These are phyloP conservation scores for Penicillium bialowiezense DNA, from an alignment of 495 filamentous ascomycete genomes.

Conservation along the genomic window DNA sequence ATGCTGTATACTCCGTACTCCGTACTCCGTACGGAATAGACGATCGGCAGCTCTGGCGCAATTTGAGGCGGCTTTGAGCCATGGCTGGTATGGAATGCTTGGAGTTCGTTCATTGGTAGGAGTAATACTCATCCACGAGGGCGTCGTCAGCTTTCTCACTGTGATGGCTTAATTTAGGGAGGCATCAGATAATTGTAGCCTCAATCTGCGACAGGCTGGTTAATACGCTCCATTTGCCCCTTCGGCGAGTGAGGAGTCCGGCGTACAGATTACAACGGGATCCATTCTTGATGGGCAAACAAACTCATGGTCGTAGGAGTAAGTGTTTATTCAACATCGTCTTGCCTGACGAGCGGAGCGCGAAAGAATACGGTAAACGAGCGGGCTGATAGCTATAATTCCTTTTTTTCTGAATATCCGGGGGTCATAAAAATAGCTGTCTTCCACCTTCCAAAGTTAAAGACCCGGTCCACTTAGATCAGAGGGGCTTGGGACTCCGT, in stretches of 20 bases:
- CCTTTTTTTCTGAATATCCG: background rate
- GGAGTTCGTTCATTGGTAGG: background rate
- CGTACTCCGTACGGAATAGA: background rate
- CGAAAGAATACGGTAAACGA: background rate
- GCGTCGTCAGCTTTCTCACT: constrained; percentile 4
- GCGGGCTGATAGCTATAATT: background rate
- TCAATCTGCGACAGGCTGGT: background rate
- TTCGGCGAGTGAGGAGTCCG: background rate
- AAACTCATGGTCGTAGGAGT: background rate
- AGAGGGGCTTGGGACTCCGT: too few species aligned
- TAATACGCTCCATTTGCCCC: background rate
- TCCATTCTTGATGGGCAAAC: background rate
- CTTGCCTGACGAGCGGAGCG: too few species aligned
- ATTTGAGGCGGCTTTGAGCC: constrained; percentile 2
- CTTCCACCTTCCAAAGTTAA: background rate
- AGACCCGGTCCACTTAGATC: background rate
- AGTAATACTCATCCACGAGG: background rate
- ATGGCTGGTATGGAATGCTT: background rate
- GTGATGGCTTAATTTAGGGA: background rate
- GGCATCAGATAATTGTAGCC: background rate
- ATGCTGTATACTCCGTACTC: background rate
- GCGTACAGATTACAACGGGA: background rate
- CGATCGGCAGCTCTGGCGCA: constrained; percentile 2
- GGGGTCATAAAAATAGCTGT: background rate
- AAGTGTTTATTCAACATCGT: too few species aligned